Evolutionary conservation across 1,284 basidiomycete species (phyloP), one percentile per base, ranked within the genome.

Genomic region (Rhodotorula sp.): DNA sequence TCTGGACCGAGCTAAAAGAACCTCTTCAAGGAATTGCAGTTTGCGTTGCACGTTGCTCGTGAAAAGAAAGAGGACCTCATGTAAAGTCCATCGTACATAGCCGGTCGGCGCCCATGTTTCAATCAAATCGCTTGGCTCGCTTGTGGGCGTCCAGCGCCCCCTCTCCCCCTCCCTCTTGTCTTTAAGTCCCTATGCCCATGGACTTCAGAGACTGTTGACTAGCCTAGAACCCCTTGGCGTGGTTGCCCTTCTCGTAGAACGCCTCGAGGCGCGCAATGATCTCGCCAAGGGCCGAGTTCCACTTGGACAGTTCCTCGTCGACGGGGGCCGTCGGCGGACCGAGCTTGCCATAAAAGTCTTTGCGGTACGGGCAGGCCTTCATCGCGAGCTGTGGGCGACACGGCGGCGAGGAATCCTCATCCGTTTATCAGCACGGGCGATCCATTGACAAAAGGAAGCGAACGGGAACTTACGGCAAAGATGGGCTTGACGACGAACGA

Each of bases 361-460:
- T 87, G 71, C 95, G 91, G 83, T 92, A 92, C 0, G 96, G 96
- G 84, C 94, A 97, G 0, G 95, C 93, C 80, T 91, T 97, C 92
- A 99, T 93, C 8, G 96, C 96, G 60, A 95, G 87, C 91, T 94
- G 79, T 60, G n/a, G n/a, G n/a, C n/a, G n/a, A n/a, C n/a, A n/a
- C n/a, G n/a, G n/a, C n/a, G 46, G 46, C 7, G n/a, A 16, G 21
- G 10, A 18, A 3, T 5, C 20, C 12, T 8, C 14, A 6, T 23
- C 26, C 51, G 29, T 20, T 10, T 10, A 23, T 16, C 8, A 8
- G 12, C 18, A 16, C 2, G 16, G 23, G 15, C n/a, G 26, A 31
- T 43, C 61, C 14, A 23, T 12, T 26, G 46, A 29, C 6, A 47
- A 20, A 21, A 43, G 46, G 5, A 52, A 18, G 52, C 39, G 4